These are phyloP conservation scores for Zoysia pacifica DNA, from an alignment of 176 grass and related monocot species.

Conservation along the genomic window DNA sequence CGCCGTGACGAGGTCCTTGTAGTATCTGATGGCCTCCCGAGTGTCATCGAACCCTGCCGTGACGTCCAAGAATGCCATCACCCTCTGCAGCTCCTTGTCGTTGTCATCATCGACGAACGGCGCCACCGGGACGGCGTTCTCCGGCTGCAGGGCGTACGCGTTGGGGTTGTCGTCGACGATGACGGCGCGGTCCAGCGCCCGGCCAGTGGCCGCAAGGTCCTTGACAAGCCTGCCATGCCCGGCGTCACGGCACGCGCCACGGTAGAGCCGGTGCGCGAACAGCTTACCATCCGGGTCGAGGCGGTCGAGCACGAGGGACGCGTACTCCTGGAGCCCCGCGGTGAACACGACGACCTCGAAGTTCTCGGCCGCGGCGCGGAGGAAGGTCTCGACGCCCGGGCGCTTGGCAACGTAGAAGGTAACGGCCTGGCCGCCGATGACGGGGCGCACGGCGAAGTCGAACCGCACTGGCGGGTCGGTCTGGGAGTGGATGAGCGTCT, in stretches of 20 bases:
- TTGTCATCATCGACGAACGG: slow-evolving; percentile 68
- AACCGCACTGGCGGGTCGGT: slow-evolving; percentile 59
- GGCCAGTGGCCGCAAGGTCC: slow-evolving; percentile 68
- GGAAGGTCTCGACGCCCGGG: slow-evolving; percentile 69
- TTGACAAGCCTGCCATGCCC: slow-evolving; percentile 85
- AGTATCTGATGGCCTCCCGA: slow-evolving; percentile 67
- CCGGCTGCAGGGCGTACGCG: slow-evolving; percentile 72
- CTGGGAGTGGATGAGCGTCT: slow-evolving; percentile 86
- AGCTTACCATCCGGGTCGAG: slow-evolving; percentile 62
- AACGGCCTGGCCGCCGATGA: slow-evolving; percentile 63
- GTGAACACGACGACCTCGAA: slow-evolving; percentile 90
- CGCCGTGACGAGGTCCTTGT: slow-evolving; percentile 28
- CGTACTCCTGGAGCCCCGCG: slow-evolving; percentile 71
- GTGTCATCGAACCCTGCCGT: slow-evolving; percentile 54
- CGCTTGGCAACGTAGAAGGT: slow-evolving; percentile 84
- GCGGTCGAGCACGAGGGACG: slow-evolving; percentile 70
- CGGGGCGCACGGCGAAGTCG: slow-evolving; percentile 81
- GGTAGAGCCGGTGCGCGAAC: slow-evolving; percentile 77
- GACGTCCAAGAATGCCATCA: slow-evolving; percentile 63
- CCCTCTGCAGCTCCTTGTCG: slow-evolving; percentile 67
- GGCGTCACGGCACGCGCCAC: slow-evolving; percentile 64
- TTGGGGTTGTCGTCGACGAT: slow-evolving; percentile 96
- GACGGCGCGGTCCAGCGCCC: slow-evolving; percentile 51
- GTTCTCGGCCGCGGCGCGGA: slow-evolving; percentile 36
- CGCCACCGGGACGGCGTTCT: slow-evolving; percentile 67